Evolutionary conservation across 345 rosid species (phyloP), one percentile per base, ranked within the genome.

Genomic region (Rhodomyrtus tomentosa): DNA sequence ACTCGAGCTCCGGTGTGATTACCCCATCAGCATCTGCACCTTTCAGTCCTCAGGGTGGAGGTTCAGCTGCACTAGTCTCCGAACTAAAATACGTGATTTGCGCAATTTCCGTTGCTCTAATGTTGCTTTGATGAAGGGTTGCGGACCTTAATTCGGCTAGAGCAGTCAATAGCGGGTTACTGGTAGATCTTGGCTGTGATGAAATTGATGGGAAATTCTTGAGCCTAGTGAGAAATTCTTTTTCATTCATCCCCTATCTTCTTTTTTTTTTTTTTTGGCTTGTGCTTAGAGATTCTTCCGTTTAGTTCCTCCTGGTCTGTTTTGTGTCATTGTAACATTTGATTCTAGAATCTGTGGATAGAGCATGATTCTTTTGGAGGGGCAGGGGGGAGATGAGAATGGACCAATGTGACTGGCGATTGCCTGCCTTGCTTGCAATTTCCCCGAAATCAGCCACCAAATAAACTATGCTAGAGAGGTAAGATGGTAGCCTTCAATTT

Each of bases 31-130:
- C 84, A 0, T 29, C 21, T 25, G 80, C 84, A 42, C 84, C 84
- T 40, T 59, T 83, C 59, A 24, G 84, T 58, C 84, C 84, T 56
- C 36, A 58, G 58, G 84, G 84, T 1, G 84, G 84, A 55, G 84
- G 42, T 32, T 68, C 50, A 56, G 53, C 50, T 58, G 21, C 27
- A 24, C 84, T 48, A 58, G 74, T 49, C 59, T 58, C 74, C 6
- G 27, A 48, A 58, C 84, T 48, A 27, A 56, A 22, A 20, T 55
- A n/a, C 5, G 9, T 83, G 40, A 50, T 83, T 14, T 58, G 72
- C 15, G 76, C 74, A 0, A 27, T 83, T 80, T 45, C 38, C 0
- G 1, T 58, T 58, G 32, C 36, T 68, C 42, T 68, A 10, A 68
- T 21, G 13, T 18, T 9, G 12, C 24, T 68, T 16, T 68, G 76